Evolutionary conservation across 2,329 filamentous ascomycete species (phyloP).

Genomic region (Penicillium sp.): DNA sequence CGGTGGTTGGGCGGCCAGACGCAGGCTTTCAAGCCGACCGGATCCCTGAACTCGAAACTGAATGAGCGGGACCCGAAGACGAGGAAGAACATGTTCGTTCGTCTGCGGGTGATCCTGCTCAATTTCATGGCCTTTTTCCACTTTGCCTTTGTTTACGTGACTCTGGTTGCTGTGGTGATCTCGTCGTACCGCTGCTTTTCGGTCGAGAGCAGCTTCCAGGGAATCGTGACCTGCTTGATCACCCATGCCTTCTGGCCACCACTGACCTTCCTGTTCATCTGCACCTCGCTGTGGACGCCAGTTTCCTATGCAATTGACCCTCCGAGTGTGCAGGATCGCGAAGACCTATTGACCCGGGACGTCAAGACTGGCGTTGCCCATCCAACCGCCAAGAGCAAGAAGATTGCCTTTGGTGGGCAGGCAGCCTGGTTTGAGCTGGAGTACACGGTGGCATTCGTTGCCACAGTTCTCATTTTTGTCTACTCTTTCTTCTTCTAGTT

Average conservation of each 20-base stretch:
- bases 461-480: slow-evolving; percentile 49
- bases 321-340: slow-evolving; percentile 53
- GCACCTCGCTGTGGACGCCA: slow-evolving; percentile 53
- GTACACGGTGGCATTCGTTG: slow-evolving; percentile 48
- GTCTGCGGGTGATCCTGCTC: slow-evolving; percentile 51
- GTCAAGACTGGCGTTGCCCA: slow-evolving; percentile 47
- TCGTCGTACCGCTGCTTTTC: slow-evolving; percentile 50
- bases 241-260: slow-evolving; percentile 60
- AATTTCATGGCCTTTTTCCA: slow-evolving; percentile 55
- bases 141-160: slow-evolving; percentile 50
- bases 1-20: slow-evolving; percentile 55
- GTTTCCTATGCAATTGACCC: slow-evolving; percentile 58
- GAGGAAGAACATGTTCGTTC: slow-evolving; percentile 44
- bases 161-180: slow-evolving; percentile 47
- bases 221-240: slow-evolving; percentile 49
- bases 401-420: slow-evolving; percentile 51
- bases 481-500: slow-evolving; percentile 32
- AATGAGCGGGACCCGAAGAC: slow-evolving; percentile 51
- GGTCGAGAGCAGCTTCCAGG: slow-evolving; percentile 34
- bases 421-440: slow-evolving; percentile 54
- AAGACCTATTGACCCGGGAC: slow-evolving; percentile 53
- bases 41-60: slow-evolving; percentile 51
- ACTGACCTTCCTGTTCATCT: slow-evolving; percentile 52
- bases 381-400: slow-evolving; percentile 46
- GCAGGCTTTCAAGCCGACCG: slow-evolving; percentile 57